phyloP scores from a whole-genome alignment of 805 yeast genomes.

The Starmerella potacharoeniae region DNA sequence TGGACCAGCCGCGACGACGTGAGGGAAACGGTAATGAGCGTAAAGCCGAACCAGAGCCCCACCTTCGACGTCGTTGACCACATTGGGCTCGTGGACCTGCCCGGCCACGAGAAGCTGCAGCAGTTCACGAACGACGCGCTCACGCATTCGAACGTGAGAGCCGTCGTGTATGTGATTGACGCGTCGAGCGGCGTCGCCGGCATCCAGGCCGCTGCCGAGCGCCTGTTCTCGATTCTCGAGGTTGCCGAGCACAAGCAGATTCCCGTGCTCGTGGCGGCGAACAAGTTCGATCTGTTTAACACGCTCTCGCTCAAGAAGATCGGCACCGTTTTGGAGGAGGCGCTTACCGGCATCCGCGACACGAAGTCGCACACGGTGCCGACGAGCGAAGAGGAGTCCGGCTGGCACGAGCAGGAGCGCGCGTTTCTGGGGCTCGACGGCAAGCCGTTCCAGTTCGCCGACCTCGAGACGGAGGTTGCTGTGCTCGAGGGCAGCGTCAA shows the following conservation, averaged over 20 bases:
- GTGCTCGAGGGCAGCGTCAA: conserved; percentile 60
- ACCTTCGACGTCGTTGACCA: not conserved
- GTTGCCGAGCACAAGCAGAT: conserved; percentile 53
- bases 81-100: conserved; percentile 54
- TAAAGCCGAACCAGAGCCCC: conserved; percentile 12
- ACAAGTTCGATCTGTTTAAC: conserved; percentile 77
- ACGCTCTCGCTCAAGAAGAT: conserved; percentile 60
- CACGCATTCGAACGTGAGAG: conserved; percentile 37
- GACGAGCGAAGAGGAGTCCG: conserved; percentile 26
- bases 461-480: conserved; percentile 54
- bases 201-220: conserved; percentile 45
- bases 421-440: conserved; percentile 34
- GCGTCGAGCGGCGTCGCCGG: conserved; percentile 44
- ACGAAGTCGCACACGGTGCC: conserved; percentile 38
- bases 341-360: conserved; percentile 45
- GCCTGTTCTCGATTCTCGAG: conserved; percentile 47
- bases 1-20: conserved; percentile 9
- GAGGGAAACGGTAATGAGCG: conserved; percentile 16
- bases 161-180: conserved; percentile 70
- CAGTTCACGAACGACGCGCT: conserved; percentile 42
- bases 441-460: conserved; percentile 46
- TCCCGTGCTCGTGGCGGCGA: conserved; percentile 67
- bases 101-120: conserved; percentile 75
- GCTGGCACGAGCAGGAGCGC: conserved; percentile 32
- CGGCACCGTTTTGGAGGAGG: conserved; percentile 47